phyloP scores from a whole-genome alignment of 495 filamentous ascomycete genomes.

The Penicillium malachiteum region DNA sequence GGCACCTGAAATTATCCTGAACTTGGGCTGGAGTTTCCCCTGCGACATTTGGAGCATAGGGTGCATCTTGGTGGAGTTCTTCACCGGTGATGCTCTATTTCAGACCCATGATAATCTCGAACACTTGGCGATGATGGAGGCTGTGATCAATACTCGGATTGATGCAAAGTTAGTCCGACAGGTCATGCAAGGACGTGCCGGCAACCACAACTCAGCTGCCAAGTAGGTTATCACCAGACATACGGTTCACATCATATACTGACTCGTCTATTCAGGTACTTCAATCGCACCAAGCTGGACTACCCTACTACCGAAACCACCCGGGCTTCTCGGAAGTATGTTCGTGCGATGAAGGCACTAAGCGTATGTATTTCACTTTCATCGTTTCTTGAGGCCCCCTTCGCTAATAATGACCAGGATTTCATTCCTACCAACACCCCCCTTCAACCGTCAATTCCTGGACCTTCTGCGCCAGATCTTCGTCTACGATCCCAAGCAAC shows the following conservation, averaged over 20 bases:
- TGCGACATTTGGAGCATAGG: slow-evolving; percentile 99
- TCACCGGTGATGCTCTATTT: slow-evolving; percentile 94
- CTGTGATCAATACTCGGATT: slow-evolving; percentile 71
- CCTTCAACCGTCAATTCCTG: slow-evolving; percentile 81
- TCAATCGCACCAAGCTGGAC: slow-evolving; percentile 77
- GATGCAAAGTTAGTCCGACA: slow-evolving; percentile 73
- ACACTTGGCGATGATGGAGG: slow-evolving; percentile 99
- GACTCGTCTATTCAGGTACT: slow-evolving; percentile 60
- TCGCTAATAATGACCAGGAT: slow-evolving; percentile 59
- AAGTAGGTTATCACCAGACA: slow-evolving; percentile 59
- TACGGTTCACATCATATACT: slow-evolving; percentile 1
- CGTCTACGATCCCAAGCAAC: slow-evolving; percentile 85
- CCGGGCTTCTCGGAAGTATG: slow-evolving; percentile 85
- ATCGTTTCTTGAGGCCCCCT: neutral
- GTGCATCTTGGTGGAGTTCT: slow-evolving; percentile 98
- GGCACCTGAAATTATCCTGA: slow-evolving; percentile 95
- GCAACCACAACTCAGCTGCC: slow-evolving; percentile 69
- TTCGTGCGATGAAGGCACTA: slow-evolving; percentile 89
- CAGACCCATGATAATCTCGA: slow-evolving; percentile 98
- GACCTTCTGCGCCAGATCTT: slow-evolving; percentile 90
- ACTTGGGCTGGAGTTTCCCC: slow-evolving; percentile 94
- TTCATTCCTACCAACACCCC: slow-evolving; percentile 77
- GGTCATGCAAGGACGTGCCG: slow-evolving; percentile 65
- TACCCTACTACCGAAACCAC: slow-evolving; percentile 88
- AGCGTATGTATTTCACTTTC: slow-evolving; percentile 54